phyloP scores from a whole-genome alignment of 345 rosid genomes.

The Eucalyptus pauciflora region DNA sequence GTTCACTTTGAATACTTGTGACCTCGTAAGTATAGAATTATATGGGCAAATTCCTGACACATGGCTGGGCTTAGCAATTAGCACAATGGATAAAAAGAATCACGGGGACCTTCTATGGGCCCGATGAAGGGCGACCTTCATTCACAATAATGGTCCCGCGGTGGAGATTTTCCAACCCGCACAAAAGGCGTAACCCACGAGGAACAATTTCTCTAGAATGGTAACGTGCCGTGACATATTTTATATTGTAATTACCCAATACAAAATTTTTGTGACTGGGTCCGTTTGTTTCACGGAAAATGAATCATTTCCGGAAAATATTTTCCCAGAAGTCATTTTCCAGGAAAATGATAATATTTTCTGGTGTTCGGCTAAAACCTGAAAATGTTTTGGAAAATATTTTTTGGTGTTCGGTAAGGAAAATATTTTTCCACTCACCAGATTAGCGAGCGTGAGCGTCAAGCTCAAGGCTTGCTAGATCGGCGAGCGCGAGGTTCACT shows the following conservation, averaged over 20 bases:
- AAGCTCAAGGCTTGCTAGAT: too few species aligned
- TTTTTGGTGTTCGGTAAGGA: too few species aligned
- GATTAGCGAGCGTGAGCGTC: too few species aligned
- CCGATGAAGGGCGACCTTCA: not conserved
- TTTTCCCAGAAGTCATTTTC: too few species aligned
- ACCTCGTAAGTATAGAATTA: not conserved
- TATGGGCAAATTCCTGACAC: fast-evolving
- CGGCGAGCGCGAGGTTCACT: too few species aligned
- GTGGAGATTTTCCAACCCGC: fast-evolving
- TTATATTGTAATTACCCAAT: not conserved
- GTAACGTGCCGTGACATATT: fast-evolving
- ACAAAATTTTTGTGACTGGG: not conserved
- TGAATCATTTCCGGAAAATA: too few species aligned
- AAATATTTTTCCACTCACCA: too few species aligned
- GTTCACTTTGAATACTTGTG: not conserved
- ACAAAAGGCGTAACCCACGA: fast-evolving
- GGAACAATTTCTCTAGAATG: not conserved
- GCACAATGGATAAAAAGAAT: not conserved
- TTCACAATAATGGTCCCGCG: fast-evolving
- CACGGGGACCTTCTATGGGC: fast-evolving
- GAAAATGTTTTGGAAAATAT: too few species aligned
- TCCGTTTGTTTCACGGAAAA: too few species aligned
- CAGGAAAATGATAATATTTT: too few species aligned
- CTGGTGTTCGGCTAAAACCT: too few species aligned
- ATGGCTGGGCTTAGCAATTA: not conserved